Conservation (phyloP, 371 early-diverging fungal species). For the Zopfochytrium polystomum region DNA sequence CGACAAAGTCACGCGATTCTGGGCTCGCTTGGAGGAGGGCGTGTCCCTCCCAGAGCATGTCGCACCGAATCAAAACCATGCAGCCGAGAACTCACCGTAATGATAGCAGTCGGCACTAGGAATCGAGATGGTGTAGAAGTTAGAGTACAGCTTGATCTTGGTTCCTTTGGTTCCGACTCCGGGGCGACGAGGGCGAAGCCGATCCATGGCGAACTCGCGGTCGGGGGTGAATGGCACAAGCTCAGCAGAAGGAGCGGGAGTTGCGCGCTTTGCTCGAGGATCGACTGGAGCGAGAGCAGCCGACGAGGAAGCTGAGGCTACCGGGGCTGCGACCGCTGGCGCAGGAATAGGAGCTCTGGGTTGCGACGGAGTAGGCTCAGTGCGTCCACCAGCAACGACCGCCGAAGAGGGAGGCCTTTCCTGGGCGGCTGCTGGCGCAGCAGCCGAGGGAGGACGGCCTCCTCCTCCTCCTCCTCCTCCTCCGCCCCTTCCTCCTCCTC, state of each 20-base stretch:
- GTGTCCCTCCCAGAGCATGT: not conserved
- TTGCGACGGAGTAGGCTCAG: not conserved
- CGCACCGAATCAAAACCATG: not conserved
- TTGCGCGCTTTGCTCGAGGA: slow-evolving; percentile 1
- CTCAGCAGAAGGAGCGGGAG: slow-evolving; percentile 8
- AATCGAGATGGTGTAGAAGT: slow-evolving; percentile 24
- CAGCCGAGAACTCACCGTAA: slow-evolving; percentile 19
- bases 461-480: slow-evolving; percentile 6
- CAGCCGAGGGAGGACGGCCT: not conserved
- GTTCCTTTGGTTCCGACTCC: slow-evolving; percentile 22
- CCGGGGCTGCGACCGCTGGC: no score
- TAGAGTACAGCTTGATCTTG: slow-evolving; percentile 23
- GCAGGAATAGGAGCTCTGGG: not conserved
- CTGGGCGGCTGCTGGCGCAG: not conserved
- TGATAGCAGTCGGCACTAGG: slow-evolving; percentile 27
- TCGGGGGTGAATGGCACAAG: no score
- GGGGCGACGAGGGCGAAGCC: slow-evolving; percentile 25
- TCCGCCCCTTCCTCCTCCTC: slow-evolving; percentile 8
- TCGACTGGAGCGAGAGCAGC: not conserved
- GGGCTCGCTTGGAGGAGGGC: no score
- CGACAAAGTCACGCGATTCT: no score
- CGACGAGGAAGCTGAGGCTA: no score
- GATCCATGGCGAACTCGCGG: not conserved
- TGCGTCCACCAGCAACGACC: not conserved
- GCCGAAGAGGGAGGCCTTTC: not conserved